Percentiles rank a stretch among this genome's conserved stretches.
Conservation (phyloP, 1,284 basidiomycete species). For the Marasmius oreades region DNA sequence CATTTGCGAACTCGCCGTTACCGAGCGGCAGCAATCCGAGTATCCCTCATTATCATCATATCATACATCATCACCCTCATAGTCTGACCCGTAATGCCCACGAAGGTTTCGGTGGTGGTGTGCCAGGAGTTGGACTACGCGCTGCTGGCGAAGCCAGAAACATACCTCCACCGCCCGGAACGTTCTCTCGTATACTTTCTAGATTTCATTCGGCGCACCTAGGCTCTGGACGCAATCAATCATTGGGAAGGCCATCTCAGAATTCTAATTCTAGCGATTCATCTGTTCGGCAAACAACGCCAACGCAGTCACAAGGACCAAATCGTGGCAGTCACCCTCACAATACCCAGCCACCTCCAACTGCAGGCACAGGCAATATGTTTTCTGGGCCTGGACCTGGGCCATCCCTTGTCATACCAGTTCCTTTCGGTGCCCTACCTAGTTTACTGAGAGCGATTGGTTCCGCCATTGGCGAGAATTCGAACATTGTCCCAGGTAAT, state of each 20-base stretch:
- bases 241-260: too few relatives aligned
- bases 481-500: background rate
- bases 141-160: background rate
- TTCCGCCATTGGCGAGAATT: background rate
- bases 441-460: background rate
- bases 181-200: too few relatives aligned
- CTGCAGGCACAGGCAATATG: background rate
- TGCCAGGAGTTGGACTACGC: constrained; percentile 4
- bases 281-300: background rate
- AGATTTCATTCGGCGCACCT: too few relatives aligned
- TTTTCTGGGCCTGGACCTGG: background rate
- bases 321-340: background rate
- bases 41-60: too few relatives aligned
- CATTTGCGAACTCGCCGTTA: too few relatives aligned
- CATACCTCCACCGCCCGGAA: too few relatives aligned
- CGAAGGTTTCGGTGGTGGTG: background rate
- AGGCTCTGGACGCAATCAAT: too few relatives aligned
- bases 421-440: background rate
- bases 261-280: too few relatives aligned
- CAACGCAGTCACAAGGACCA: background rate
- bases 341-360: background rate
- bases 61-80: background rate
- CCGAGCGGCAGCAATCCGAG: too few relatives aligned
- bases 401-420: background rate
- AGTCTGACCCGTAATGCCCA: background rate